Evolutionary conservation across 1,139 yeast genomes (phyloP), one percentile per base, ranked within the genome.

Genomic region (Hansenula anomala): DNA sequence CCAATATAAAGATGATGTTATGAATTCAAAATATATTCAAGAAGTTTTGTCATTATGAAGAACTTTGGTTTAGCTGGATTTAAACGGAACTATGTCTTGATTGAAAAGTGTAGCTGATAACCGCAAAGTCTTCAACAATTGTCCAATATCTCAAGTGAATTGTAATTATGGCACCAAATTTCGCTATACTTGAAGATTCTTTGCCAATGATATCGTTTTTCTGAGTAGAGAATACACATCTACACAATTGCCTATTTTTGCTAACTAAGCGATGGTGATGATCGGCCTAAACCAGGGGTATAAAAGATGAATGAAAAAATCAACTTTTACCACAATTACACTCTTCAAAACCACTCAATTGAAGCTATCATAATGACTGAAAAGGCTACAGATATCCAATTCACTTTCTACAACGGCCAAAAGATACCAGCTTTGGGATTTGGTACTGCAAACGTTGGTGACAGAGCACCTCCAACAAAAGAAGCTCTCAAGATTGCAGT

Each of bases 341-440:
- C 12, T 15, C 13, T 16, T 13, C n/a, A n/a, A n/a, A 25, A 13
- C 16, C 6, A n/a, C 18, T 27, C 30, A 16, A 28, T 28, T 17
- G 20, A 16, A 16, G 23, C 3, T 12, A 25, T 28, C 14, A 48
- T 52, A 51, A 41, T 48, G 28, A 55, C 50, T 38, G 55, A 58
- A 36, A 47, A 40, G 36, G 55, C 64, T 18, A 60, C 62, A 10
- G 61, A 58, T 70, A 24, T 29, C n/a, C 16, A 31, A 9, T 34
- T 38, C 17, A 38, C 35, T 26, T 59, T 78, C 37, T 74, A 76
- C 64, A 71, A 68, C 44, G 80, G 81, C 14, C 59, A 59, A 33
- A 49, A 55, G 29, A 75, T 79, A 43, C 86, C 85, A 13, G 75
- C 71, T 9, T 48, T 78, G 40, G 86, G 81, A 1, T 62, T 78